Conservation (phyloP, 2,329 filamentous ascomycete species). For the Epichloe hybrida region DNA sequence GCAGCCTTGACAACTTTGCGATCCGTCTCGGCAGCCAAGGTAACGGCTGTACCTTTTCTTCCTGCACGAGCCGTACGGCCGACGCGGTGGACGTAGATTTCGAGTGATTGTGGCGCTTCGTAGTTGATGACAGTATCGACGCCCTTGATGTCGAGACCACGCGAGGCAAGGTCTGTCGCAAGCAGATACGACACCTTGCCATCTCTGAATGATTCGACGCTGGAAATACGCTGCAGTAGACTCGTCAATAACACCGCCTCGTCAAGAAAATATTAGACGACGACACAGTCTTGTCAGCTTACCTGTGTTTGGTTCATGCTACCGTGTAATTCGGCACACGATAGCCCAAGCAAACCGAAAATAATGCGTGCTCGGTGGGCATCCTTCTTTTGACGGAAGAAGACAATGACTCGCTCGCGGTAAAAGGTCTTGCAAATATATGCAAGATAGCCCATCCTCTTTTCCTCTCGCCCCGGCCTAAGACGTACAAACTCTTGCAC, state of each 20-base stretch:
- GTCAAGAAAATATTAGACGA: background rate
- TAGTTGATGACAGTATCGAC: conserved; percentile 98
- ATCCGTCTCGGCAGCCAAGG: conserved; percentile 82
- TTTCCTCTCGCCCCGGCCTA: conserved; percentile 73
- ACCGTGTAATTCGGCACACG: conserved; percentile 84
- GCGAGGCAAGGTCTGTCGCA: conserved; percentile 87
- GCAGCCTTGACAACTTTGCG: conserved; percentile 91
- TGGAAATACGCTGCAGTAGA: conserved; percentile 62
- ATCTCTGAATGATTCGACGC: conserved; percentile 80
- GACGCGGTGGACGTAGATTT: conserved; percentile 95
- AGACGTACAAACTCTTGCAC: conserved; percentile 89
- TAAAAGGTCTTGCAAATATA: conserved; percentile 81
- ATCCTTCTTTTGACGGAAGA: conserved; percentile 94
- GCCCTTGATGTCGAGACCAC: conserved; percentile 97
- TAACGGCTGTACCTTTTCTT: conserved; percentile 72
- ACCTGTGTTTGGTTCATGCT: conserved; percentile 94
- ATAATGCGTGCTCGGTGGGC: conserved; percentile 81
- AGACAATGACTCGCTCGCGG: conserved; percentile 78
- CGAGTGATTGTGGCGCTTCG: conserved; percentile 83
- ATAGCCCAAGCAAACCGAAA: conserved; percentile 75
- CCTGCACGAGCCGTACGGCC: conserved; percentile 94
- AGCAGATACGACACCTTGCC: conserved; percentile 76
- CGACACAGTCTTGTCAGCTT: conserved; percentile 18
- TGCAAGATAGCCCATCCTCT: conserved; percentile 78
- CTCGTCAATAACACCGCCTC: conserved; percentile 10